Conservation (phyloP, 805 yeast genomes). For the Candida lessepsii region DNA sequence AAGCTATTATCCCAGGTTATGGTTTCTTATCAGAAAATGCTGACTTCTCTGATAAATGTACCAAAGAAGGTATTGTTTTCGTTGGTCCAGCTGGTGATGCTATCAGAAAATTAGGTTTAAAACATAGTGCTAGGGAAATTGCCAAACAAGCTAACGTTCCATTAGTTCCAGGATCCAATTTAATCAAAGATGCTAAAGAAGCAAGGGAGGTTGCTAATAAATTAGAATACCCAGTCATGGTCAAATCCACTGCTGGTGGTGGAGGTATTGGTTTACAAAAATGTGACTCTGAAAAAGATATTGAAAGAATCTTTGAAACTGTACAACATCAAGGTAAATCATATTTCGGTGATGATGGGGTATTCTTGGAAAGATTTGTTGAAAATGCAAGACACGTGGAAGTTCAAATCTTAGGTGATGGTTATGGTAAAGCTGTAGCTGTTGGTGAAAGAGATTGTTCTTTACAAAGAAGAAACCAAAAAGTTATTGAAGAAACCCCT, state of each 20-base stretch:
- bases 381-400: conserved; percentile 96
- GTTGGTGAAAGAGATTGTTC: conserved; percentile 98
- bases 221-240: conserved; percentile 88
- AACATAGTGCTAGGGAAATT: conserved; percentile 95
- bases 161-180: conserved; percentile 93
- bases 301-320: conserved; percentile 80
- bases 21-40: conserved; percentile 97
- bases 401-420: conserved; percentile 96
- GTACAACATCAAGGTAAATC: conserved; percentile 93
- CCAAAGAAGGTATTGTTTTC: conserved; percentile 77
- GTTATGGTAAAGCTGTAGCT: conserved; percentile 88
- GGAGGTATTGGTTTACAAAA: conserved; percentile 98
- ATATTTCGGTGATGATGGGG: conserved; percentile 94
- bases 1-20: conserved; percentile 98
- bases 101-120: conserved; percentile 84
- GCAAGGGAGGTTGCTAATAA: conserved; percentile 73
- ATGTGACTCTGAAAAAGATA: conserved; percentile 79
- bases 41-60: conserved; percentile 88
- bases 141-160: conserved; percentile 94
- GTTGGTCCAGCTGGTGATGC: conserved; percentile 98
- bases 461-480: conserved; percentile 94
- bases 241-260: conserved; percentile 98
- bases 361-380: conserved; percentile 89
- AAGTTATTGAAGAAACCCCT: conserved; percentile 95
- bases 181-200: conserved; percentile 67